phyloP scores from a whole-genome alignment of 345 rosid species.

The Gossypium rotundifolium region DNA sequence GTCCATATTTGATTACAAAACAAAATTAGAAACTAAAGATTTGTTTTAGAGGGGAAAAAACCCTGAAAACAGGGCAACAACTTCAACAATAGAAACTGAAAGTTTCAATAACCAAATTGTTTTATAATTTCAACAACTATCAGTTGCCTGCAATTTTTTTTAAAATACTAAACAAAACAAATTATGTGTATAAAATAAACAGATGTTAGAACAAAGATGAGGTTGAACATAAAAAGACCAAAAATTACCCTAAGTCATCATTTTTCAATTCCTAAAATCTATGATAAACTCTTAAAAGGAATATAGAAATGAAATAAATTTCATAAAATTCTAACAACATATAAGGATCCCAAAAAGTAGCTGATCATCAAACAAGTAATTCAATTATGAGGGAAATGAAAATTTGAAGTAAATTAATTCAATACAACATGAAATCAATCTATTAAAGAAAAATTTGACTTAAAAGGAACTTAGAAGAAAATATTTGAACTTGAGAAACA shows the following conservation, averaged over 20 bases:
- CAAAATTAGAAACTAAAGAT: too few relatives aligned
- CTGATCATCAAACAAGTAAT: not conserved
- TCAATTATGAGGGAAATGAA: not conserved
- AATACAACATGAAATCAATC: not conserved
- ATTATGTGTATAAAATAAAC: not conserved
- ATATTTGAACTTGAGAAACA: constrained; percentile 3
- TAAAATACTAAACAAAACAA: not conserved
- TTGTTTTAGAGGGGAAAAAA: too few relatives aligned
- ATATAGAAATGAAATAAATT: not conserved
- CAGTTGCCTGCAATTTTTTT: not conserved
- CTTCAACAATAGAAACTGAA: too few relatives aligned
- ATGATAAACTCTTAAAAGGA: too few relatives aligned
- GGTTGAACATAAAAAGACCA: not conserved
- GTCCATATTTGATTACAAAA: too few relatives aligned
- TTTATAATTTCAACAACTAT: not conserved
- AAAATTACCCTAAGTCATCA: constrained; percentile 15
- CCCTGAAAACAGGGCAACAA: too few relatives aligned
- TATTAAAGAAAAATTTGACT: not conserved
- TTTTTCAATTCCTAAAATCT: constrained; percentile 19
- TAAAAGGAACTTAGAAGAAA: not conserved
- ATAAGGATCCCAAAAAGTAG: not conserved
- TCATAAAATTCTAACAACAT: not conserved
- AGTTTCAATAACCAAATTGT: not conserved
- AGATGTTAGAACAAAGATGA: constrained; percentile 5
- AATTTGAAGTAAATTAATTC: not conserved